Evolutionary conservation across 139 green algal genomes (phyloP).

Genomic region (Volvox reticuliferus): DNA sequence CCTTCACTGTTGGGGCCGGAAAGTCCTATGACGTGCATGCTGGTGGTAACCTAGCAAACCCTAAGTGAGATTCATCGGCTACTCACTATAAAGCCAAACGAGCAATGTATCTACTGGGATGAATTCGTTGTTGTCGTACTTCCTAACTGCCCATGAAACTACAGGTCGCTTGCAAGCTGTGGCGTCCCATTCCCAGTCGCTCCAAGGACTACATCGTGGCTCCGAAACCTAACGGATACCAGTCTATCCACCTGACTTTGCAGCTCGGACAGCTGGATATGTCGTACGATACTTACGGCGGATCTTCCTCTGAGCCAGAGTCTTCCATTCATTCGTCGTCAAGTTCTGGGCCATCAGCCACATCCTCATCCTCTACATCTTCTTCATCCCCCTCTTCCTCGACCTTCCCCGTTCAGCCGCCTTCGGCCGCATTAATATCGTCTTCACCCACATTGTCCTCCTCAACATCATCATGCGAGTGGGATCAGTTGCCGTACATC

Average conservation of each 20-base stretch:
- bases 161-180: constrained; percentile 75
- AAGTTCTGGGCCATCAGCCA: too few relatives aligned
- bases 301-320: too few relatives aligned
- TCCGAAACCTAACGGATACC: constrained; percentile 95
- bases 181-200: constrained; percentile 71
- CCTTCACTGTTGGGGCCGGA: too few relatives aligned
- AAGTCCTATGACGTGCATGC: too few relatives aligned
- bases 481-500: background rate
- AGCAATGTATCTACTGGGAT: too few relatives aligned
- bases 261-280: constrained; percentile 44
- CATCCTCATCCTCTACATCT: background rate
- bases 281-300: constrained; percentile 10
- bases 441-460: background rate
- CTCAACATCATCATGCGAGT: background rate
- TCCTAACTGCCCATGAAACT: background rate
- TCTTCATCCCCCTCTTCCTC: background rate
- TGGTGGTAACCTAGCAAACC: too few relatives aligned
- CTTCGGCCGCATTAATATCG: background rate
- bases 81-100: too few relatives aligned
- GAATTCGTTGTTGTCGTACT: too few relatives aligned
- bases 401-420: too few relatives aligned
- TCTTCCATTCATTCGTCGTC: too few relatives aligned
- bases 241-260: constrained; percentile 88
- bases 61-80: too few relatives aligned
- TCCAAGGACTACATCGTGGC: constrained; percentile 92